Evolutionary conservation across 257 asterid genomes (phyloP), one percentile per base, ranked within the genome.

Genomic region (Solanum tarijense): DNA sequence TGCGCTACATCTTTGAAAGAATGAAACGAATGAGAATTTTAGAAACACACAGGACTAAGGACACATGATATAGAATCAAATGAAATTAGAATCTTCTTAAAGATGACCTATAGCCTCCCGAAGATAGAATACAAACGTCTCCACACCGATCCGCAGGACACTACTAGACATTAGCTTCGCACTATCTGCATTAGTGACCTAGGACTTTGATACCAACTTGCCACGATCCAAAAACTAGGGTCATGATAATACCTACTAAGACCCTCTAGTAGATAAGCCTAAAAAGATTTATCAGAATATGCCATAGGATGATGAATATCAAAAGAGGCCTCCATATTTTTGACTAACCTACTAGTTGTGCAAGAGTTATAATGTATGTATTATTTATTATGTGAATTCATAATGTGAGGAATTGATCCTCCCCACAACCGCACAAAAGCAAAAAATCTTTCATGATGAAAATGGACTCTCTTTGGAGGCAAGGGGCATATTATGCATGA

Each of bases 121-220:
- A 58, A 48, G 66, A 58, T 20, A 58, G 25, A 20, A 18, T 58
- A 58, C 25, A 20, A 20, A 7, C 11, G 2, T 58, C 12, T 58
- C 0, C 0, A 4, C 10, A 58, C 4, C 5, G 25, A 20, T 58
- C 66, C 12, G 0, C 66, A 20, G 0, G 66, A 58, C 11, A 20
- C 66, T 58, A 58, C 11, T 58, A 20, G 66, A 58, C 25, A 20
- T 58, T 20, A 58, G 11, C 5, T 7, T 20, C 3, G 66, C 11
- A 58, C 66, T 6, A 20, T 20, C 1, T 20, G 3, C 10, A 58
- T 20, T 58, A 25, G 66, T 58, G 66, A 20, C 66, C 66, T 58
- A 20, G 25, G 66, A 20, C 2, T 20, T 3, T 21, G 66, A 58
- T 55, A 55, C 2, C 62, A 55, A 55, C 23, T 55, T 55, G n/a